Evolutionary conservation across 352 stramenopile genomes (phyloP).

Genomic region (Globisporangium paroecandrum): DNA sequence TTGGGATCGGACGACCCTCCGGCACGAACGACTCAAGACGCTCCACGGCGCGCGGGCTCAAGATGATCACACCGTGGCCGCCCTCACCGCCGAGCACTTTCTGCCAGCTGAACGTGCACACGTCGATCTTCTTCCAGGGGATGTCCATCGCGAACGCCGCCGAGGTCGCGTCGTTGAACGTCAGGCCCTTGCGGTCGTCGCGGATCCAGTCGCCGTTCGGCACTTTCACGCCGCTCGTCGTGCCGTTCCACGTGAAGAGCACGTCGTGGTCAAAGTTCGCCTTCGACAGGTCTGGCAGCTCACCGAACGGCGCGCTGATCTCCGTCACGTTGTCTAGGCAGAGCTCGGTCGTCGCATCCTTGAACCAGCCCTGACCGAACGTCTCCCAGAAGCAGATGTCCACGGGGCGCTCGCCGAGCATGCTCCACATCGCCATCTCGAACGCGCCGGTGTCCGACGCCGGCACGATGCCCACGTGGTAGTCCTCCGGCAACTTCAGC

Average conservation of each 20-base stretch:
- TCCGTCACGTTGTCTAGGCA: slow-evolving; percentile 93
- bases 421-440: slow-evolving; percentile 99
- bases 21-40: slow-evolving; percentile 95
- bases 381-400: slow-evolving; percentile 96
- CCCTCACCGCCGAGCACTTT: slow-evolving; percentile 99
- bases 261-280: slow-evolving; percentile 96
- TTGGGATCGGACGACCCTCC: slow-evolving; percentile 90
- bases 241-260: slow-evolving; percentile 99
- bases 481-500: slow-evolving; percentile 93
- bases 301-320: slow-evolving; percentile 94
- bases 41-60: slow-evolving; percentile 95
- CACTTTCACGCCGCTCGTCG: slow-evolving; percentile 96
- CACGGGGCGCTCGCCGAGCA: slow-evolving; percentile 93
- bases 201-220: slow-evolving; percentile 96
- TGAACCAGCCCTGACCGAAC: slow-evolving; percentile 97
- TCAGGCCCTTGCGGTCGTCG: slow-evolving; percentile 92
- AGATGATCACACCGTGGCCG: slow-evolving; percentile 96
- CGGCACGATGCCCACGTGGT: slow-evolving; percentile 96
- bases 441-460: slow-evolving; percentile 98
- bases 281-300: slow-evolving; percentile 92
- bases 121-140: slow-evolving; percentile 97
- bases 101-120: slow-evolving; percentile 99
- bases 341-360: slow-evolving; percentile 94
- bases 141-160: slow-evolving; percentile 99
- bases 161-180: slow-evolving; percentile 98